Percentiles rank a stretch among this genome's conserved stretches.
Evolutionary conservation across 2,329 filamentous ascomycete species (phyloP).

Genomic region (Intubia oerlemansii): DNA sequence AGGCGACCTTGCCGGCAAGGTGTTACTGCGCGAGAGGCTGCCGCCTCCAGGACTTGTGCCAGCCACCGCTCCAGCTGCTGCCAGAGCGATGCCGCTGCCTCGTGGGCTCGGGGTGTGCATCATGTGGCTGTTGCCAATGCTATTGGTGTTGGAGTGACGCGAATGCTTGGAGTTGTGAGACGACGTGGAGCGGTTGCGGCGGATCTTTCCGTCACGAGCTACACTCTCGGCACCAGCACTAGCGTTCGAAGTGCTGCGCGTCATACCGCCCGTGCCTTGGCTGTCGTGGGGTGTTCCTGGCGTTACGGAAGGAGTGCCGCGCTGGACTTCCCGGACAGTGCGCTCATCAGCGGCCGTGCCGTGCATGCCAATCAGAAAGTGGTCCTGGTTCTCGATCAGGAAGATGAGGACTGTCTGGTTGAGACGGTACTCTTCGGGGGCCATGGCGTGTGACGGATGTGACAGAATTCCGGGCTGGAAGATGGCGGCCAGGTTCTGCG

Average conservation of each 20-base stretch:
- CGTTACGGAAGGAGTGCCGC: constrained; percentile 40
- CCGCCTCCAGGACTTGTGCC: constrained; percentile 12
- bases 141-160: constrained; percentile 48
- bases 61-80: no score
- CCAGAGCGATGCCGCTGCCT: constrained; percentile 37
- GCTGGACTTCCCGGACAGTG: constrained; percentile 40
- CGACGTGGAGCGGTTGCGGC: constrained; percentile 79
- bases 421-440: constrained; percentile 76
- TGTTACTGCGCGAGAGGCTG: constrained; percentile 53
- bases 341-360: constrained; percentile 92
- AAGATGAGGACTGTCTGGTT: constrained; percentile 97
- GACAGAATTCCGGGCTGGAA: constrained; percentile 95
- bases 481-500: constrained; percentile 81
- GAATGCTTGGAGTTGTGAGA: constrained; percentile 72
- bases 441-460: constrained; percentile 88
- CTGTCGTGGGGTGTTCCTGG: constrained; percentile 20
- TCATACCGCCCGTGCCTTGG: constrained; percentile 30
- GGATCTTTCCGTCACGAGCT: constrained; percentile 55
- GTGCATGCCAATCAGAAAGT: constrained; percentile 96
- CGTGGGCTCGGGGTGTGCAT: constrained; percentile 49
- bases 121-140: constrained; percentile 3
- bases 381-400: constrained; percentile 93
- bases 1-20: constrained; percentile 72
- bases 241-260: constrained; percentile 65
- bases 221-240: constrained; percentile 80